These are phyloP conservation scores for Pisolithus tinctorius DNA, from an alignment of 768 basidiomycete species.

Conservation along the genomic window DNA sequence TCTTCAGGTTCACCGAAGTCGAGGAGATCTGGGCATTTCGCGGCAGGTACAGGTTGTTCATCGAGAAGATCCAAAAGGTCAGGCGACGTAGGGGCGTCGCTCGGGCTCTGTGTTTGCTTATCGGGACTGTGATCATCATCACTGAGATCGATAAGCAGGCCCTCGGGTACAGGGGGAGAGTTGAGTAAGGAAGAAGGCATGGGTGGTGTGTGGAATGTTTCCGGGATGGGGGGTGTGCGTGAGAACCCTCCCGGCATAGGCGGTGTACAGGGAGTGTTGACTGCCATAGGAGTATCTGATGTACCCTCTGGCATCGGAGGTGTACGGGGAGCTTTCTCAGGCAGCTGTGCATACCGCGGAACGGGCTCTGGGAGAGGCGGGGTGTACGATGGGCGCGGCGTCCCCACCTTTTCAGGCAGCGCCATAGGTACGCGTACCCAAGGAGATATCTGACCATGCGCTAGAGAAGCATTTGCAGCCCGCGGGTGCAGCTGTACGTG, in stretches of 20 bases:
- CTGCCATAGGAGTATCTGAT: neutral
- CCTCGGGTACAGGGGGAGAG: slow-evolving; percentile 33
- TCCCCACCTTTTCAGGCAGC: neutral
- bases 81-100: neutral
- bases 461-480: neutral
- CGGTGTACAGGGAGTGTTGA: neutral
- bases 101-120: neutral
- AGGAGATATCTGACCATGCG: neutral
- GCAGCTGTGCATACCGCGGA: neutral
- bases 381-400: neutral
- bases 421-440: neutral
- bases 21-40: neutral
- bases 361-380: neutral
- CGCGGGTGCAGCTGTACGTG: slow-evolving; percentile 12
- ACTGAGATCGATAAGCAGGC: slow-evolving; percentile 47
- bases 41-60: neutral
- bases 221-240: slow-evolving; percentile 32
- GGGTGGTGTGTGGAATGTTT: neutral
- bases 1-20: slow-evolving; percentile 1
- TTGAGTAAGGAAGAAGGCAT: neutral
- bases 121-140: slow-evolving; percentile 34
- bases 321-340: slow-evolving; percentile 1
- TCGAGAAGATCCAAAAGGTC: neutral
- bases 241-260: slow-evolving; percentile 1
- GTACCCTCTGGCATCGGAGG: neutral